Evolutionary conservation across 495 filamentous ascomycete genomes (phyloP).

Genomic region (Extremus antarcticus): DNA sequence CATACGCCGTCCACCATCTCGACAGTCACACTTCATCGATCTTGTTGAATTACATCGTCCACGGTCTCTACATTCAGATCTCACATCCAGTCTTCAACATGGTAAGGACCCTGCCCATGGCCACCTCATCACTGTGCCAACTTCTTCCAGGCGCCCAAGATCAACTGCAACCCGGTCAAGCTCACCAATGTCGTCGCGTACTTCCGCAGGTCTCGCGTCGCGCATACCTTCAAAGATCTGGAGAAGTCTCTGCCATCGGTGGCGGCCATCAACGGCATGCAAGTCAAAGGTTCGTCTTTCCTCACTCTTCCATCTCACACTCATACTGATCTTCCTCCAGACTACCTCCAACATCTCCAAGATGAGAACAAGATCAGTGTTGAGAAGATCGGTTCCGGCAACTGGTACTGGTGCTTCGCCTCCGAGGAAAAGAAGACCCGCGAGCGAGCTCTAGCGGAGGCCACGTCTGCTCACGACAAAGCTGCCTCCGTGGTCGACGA

Average conservation of each 20-base stretch:
- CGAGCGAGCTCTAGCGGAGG: constrained; percentile 37
- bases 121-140: neutral
- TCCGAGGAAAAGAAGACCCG: constrained; percentile 49
- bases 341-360: constrained; percentile 51
- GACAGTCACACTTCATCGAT: no score
- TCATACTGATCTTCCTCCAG: constrained; percentile 33
- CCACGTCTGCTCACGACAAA: constrained; percentile 47
- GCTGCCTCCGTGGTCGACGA: constrained; percentile 29
- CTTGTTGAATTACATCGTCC: no score
- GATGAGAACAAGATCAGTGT: constrained; percentile 58
- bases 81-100: neutral
- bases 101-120: neutral
- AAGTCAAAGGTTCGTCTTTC: constrained; percentile 33
- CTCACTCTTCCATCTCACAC: neutral
- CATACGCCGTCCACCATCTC: no score
- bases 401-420: constrained; percentile 73
- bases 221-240: constrained; percentile 64
- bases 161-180: constrained; percentile 48
- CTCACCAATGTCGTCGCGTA: constrained; percentile 50
- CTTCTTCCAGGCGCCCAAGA: constrained; percentile 47
- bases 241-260: constrained; percentile 58
- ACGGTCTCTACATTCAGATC: no score
- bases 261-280: constrained; percentile 57
- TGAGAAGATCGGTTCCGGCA: constrained; percentile 71
- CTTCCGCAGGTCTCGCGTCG: constrained; percentile 51